Percentiles rank a stretch among this genome's conserved stretches.
Conservation (phyloP, 495 filamentous ascomycete species). For the Penicillium robsamsonii region DNA sequence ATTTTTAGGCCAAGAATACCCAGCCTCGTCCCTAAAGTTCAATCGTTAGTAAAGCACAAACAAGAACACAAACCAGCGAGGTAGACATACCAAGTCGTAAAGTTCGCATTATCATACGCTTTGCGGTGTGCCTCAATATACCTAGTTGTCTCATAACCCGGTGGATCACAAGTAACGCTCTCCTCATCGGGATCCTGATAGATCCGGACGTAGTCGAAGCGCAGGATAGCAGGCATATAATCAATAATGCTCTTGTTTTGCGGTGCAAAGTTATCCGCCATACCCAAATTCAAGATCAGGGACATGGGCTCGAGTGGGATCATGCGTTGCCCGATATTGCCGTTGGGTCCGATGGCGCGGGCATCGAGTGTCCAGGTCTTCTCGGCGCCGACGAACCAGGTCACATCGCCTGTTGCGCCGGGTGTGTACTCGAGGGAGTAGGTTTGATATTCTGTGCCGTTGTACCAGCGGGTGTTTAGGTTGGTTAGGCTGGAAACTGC, state of each 20-base stretch:
- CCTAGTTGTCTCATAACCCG: conserved; percentile 63
- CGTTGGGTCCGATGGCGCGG: conserved; percentile 65
- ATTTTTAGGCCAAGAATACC: conserved; percentile 50
- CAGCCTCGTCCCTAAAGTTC: conserved; percentile 32
- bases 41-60: conserved; percentile 9
- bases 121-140: conserved; percentile 65
- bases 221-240: conserved; percentile 67
- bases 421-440: conserved; percentile 74
- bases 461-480: conserved; percentile 76
- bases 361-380: conserved; percentile 67
- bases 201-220: conserved; percentile 72
- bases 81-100: conserved; percentile 49
- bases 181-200: conserved; percentile 62
- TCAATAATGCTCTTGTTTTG: conserved; percentile 54
- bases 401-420: conserved; percentile 57
- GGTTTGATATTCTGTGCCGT: conserved; percentile 67
- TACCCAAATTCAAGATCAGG: conserved; percentile 70
- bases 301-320: conserved; percentile 71
- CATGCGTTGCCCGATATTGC: conserved; percentile 67
- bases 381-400: conserved; percentile 66
- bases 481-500: conserved; percentile 69
- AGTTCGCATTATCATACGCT: conserved; percentile 64
- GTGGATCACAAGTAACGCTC: conserved; percentile 70
- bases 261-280: conserved; percentile 64
- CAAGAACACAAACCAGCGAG: background rate